phyloP scores from a whole-genome alignment of 192 early-diverging fungal genomes.

The Mortierella alpina region DNA sequence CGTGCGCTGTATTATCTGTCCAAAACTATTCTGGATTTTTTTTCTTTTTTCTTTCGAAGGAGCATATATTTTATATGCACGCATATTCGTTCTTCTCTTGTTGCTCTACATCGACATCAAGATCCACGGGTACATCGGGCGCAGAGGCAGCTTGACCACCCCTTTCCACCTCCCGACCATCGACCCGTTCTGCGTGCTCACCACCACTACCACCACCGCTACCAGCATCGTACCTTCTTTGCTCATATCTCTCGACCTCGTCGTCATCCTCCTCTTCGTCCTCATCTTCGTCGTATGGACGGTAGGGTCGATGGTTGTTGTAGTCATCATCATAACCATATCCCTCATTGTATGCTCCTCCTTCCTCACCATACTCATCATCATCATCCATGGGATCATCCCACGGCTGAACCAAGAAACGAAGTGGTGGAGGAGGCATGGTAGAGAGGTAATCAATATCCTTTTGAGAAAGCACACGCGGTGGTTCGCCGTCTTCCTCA shows the following conservation, averaged over 20 bases:
- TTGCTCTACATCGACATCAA: conserved; percentile 7
- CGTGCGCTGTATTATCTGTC: no score
- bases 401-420: conserved; percentile 28
- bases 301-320: background rate
- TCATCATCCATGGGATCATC: conserved; percentile 13
- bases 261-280: background rate
- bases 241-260: background rate
- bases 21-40: no score
- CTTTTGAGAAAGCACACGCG: conserved; percentile 16
- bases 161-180: no score
- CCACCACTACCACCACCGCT: background rate
- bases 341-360: conserved; percentile 2
- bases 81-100: no score
- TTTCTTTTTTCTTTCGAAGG: no score
- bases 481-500: conserved; percentile 42
- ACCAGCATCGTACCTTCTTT: background rate
- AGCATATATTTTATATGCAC: no score
- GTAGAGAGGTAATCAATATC: conserved; percentile 47
- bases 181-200: background rate
- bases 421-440: conserved; percentile 30
- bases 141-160: background rate
- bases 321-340: conserved; percentile 14
- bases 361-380: conserved; percentile 12
- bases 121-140: conserved; percentile 10
- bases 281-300: background rate